phyloP scores from a whole-genome alignment of 2,329 filamentous ascomycete genomes.

The Leptographium wingfieldii region DNA sequence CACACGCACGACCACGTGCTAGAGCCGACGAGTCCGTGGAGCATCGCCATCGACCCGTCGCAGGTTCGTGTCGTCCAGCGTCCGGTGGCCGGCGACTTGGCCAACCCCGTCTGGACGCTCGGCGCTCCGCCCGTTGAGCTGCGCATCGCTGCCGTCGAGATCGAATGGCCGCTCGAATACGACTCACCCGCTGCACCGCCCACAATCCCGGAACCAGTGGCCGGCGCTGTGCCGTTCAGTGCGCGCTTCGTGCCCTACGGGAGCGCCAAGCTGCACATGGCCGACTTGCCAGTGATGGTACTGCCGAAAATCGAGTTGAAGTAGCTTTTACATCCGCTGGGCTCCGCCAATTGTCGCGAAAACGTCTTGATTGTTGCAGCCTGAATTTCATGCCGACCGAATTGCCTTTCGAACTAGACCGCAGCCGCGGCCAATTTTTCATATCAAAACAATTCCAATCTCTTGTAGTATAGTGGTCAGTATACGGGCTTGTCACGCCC shows the following conservation, averaged over 20 bases:
- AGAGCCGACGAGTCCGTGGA: neutral
- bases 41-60: neutral
- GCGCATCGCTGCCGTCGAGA: neutral
- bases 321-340: too few relatives aligned
- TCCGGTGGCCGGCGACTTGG: neutral
- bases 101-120: neutral
- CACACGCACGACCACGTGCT: neutral
- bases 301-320: too few relatives aligned
- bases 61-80: neutral
- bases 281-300: neutral
- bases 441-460: neutral
- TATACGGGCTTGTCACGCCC: neutral
- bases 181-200: neutral
- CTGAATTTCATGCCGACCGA: neutral
- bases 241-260: neutral
- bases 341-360: too few relatives aligned
- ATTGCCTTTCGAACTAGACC: neutral
- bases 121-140: neutral
- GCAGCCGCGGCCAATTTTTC: neutral
- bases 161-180: neutral
- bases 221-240: neutral
- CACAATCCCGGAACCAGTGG: neutral
- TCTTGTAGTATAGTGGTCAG: neutral
- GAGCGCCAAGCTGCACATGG: neutral
- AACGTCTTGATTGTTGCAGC: too few relatives aligned